These are phyloP conservation scores for Globisporangium sylvaticum DNA, from an alignment of 352 stramenopile species.

Conservation along the genomic window DNA sequence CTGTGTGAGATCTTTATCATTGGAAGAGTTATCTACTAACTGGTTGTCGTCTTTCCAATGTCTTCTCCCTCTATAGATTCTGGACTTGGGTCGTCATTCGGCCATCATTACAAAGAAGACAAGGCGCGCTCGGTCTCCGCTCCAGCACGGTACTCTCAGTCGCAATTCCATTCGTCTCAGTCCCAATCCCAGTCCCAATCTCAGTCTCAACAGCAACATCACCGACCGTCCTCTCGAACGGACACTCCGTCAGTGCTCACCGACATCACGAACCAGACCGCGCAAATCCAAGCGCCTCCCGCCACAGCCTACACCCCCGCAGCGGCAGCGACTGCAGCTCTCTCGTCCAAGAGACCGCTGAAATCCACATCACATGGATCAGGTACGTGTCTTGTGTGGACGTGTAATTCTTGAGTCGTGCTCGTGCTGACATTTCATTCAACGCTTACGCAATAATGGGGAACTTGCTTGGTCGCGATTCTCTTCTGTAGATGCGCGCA, in stretches of 20 bases:
- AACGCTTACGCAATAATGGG: background rate
- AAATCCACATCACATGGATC: conserved; percentile 6
- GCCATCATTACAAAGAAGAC: conserved; percentile 8
- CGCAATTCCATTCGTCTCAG: background rate
- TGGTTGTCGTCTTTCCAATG: too few species aligned
- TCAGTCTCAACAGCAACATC: background rate
- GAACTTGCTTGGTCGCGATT: background rate
- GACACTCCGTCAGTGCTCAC: conserved; percentile 26
- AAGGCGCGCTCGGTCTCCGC: conserved; percentile 13
- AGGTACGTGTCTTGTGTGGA: background rate
- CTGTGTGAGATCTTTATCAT: background rate
- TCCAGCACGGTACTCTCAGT: conserved; percentile 7
- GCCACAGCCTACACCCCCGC: background rate
- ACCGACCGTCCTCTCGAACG: conserved; percentile 18
- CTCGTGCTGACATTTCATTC: background rate
- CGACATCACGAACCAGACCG: conserved; percentile 63
- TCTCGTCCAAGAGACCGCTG: conserved; percentile 6
- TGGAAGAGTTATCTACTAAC: too few species aligned
- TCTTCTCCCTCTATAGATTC: background rate
- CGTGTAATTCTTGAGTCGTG: background rate
- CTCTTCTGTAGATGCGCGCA: conserved; percentile 1
- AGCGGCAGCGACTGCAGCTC: background rate
- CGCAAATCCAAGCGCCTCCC: conserved; percentile 7
- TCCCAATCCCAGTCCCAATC: background rate
- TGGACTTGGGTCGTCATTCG: background rate